Conservation (phyloP, 139 green algal genomes). For the Auxenochlorella pyrenoidosa region DNA sequence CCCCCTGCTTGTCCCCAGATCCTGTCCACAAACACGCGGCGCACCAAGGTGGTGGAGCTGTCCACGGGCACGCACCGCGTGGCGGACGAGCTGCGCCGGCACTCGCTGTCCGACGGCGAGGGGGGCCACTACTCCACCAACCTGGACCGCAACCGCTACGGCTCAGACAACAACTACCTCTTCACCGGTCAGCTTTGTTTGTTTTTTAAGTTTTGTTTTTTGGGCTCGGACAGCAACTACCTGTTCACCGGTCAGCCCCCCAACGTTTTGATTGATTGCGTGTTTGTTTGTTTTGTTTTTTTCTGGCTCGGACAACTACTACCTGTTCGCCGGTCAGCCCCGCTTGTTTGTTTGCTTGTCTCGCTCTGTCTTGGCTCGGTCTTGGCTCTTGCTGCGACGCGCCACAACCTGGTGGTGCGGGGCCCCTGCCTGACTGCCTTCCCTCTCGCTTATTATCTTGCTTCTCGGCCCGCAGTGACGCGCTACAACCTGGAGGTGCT, state of each 20-base stretch:
- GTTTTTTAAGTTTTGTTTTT: too few species aligned
- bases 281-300: too few species aligned
- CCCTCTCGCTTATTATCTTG: too few species aligned
- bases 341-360: too few species aligned
- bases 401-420: too few species aligned
- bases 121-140: conserved; percentile 93
- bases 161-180: conserved; percentile 95
- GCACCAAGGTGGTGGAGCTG: conserved; percentile 92
- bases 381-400: too few species aligned
- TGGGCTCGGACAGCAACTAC: neutral
- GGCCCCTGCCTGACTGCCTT: too few species aligned
- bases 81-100: conserved; percentile 89
- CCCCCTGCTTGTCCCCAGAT: too few species aligned
- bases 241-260: neutral
- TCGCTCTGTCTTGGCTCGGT: too few species aligned
- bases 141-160: conserved; percentile 96
- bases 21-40: conserved; percentile 90
- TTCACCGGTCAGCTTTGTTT: conserved; percentile 74
- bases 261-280: too few species aligned
- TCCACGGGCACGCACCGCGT: conserved; percentile 61
- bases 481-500: conserved; percentile 92
- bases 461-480: conserved; percentile 67
- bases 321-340: too few species aligned
- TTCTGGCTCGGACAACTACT: too few species aligned
- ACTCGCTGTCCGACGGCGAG: conserved; percentile 85